phyloP scores from a whole-genome alignment of 768 basidiomycete species.

The Polyporus arcularius region DNA sequence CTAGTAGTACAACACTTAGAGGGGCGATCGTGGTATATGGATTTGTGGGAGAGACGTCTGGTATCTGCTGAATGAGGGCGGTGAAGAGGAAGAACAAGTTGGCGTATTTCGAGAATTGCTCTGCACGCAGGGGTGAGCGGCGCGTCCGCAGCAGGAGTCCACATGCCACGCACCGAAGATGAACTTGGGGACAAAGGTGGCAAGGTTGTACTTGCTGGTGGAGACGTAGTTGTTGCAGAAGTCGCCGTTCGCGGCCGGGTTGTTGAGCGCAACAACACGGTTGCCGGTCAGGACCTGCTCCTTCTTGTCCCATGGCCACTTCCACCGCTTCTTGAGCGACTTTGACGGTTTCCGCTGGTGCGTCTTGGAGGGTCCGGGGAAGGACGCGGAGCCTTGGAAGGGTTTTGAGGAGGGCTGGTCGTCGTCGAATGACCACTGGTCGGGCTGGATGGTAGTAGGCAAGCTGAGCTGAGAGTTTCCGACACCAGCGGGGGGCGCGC shows the following conservation, averaged over 20 bases:
- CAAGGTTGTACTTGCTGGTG: constrained; percentile 92
- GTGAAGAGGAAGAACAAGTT: constrained; percentile 99
- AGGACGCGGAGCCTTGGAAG: constrained; percentile 34
- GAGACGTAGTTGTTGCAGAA: constrained; percentile 84
- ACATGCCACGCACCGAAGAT: constrained; percentile 63
- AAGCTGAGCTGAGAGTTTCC: constrained; percentile 47
- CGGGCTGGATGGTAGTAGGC: constrained; percentile 48
- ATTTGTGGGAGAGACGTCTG: constrained; percentile 95
- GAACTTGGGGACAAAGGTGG: constrained; percentile 91
- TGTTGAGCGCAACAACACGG: constrained; percentile 82
- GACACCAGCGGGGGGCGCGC: constrained; percentile 60
- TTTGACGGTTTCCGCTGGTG: constrained; percentile 17
- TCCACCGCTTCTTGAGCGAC: constrained; percentile 50
- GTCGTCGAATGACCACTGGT: constrained; percentile 77
- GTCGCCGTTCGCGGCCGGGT: constrained; percentile 61
- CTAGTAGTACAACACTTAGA: constrained; percentile 83
- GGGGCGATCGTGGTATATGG: constrained; percentile 93
- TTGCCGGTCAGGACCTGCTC: constrained; percentile 67
- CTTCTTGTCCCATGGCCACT: constrained; percentile 85
- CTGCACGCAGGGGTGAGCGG: constrained; percentile 41
- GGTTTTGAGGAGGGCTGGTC: constrained; percentile 37
- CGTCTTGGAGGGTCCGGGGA: constrained; percentile 40
- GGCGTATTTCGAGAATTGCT: constrained; percentile 98
- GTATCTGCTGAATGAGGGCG: constrained; percentile 95
- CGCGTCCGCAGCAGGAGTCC: not conserved